phyloP scores from a whole-genome alignment of 805 yeast genomes.

The Ogataea siamensis region DNA sequence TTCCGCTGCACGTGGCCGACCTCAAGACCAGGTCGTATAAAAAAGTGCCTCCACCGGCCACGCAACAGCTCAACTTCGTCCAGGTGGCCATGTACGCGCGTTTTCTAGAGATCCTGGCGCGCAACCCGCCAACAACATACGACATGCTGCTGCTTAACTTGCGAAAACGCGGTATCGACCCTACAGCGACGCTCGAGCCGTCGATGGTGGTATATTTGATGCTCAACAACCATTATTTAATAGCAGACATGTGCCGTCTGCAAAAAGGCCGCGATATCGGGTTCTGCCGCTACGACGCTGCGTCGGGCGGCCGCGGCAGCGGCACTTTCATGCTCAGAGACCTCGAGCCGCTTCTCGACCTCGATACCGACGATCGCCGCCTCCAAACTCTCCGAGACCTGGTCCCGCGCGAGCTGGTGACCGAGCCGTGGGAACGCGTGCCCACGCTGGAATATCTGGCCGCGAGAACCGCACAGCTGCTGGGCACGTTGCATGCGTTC shows the following conservation, averaged over 20 bases:
- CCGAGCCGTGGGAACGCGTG: constrained; percentile 47
- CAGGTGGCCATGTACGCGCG: constrained; percentile 62
- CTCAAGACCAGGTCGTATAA: constrained; percentile 56
- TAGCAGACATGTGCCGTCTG: constrained; percentile 43
- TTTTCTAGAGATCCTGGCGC: constrained; percentile 41
- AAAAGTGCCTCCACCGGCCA: constrained; percentile 51
- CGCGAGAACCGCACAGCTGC: constrained; percentile 49
- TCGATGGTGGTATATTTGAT: constrained; percentile 39
- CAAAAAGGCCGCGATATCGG: constrained; percentile 46
- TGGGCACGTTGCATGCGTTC: constrained; percentile 18
- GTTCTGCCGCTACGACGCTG: constrained; percentile 39
- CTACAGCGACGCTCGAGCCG: constrained; percentile 48
- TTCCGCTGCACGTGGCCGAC: constrained; percentile 45
- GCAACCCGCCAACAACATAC: constrained; percentile 36
- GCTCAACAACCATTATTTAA: constrained; percentile 36
- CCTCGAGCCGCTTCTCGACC: not conserved
- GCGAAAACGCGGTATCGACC: constrained; percentile 42
- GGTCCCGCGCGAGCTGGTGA: constrained; percentile 16
- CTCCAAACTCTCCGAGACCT: constrained; percentile 5
- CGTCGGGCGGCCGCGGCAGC: constrained; percentile 4
- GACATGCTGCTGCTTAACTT: constrained; percentile 46
- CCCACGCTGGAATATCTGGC: constrained; percentile 58
- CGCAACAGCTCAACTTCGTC: constrained; percentile 46
- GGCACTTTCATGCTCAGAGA: constrained; percentile 7
- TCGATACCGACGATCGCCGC: constrained; percentile 6